phyloP scores from a whole-genome alignment of 352 stramenopile genomes.

The Globisporangium parvum region DNA sequence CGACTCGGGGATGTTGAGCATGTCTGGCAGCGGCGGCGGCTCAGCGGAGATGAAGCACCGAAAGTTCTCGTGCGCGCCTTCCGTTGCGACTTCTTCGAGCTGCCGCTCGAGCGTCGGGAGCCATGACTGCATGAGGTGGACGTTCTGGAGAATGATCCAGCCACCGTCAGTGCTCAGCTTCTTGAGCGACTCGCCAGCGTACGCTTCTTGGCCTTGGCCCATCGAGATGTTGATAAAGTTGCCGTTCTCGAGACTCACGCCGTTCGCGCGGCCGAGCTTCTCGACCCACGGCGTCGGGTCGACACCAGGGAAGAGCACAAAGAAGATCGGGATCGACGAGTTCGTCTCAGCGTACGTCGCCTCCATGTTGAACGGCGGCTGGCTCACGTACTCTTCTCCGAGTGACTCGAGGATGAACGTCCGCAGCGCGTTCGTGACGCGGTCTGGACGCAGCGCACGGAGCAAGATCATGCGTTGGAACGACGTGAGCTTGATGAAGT shows the following conservation, averaged over 20 bases:
- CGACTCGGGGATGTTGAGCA: constrained; percentile 96
- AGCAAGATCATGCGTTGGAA: constrained; percentile 89
- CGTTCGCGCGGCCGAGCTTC: constrained; percentile 78
- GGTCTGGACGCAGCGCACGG: constrained; percentile 90
- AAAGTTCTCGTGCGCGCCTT: constrained; percentile 91
- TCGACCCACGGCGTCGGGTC: constrained; percentile 95
- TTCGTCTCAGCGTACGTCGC: constrained; percentile 90
- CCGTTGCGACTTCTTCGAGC: constrained; percentile 86
- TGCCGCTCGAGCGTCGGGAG: constrained; percentile 91
- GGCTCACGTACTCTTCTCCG: constrained; percentile 89
- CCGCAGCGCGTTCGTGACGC: constrained; percentile 90
- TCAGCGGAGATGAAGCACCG: constrained; percentile 95
- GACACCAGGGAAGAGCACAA: constrained; percentile 93
- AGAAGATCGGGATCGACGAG: constrained; percentile 92
- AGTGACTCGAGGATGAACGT: constrained; percentile 89
- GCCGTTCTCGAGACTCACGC: constrained; percentile 89
- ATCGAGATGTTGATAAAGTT: constrained; percentile 97
- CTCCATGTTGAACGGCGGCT: constrained; percentile 91
- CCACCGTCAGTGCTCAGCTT: constrained; percentile 87
- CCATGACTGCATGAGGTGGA: constrained; percentile 96
- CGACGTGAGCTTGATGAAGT: constrained; percentile 79
- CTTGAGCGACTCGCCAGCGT: constrained; percentile 89
- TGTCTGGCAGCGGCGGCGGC: constrained; percentile 87
- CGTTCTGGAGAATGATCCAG: constrained; percentile 96
- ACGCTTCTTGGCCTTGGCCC: constrained; percentile 90